Evolutionary conservation across 306 rosid genomes (phyloP), one percentile per base, ranked within the genome.

Genomic region (Luffa acutangula): DNA sequence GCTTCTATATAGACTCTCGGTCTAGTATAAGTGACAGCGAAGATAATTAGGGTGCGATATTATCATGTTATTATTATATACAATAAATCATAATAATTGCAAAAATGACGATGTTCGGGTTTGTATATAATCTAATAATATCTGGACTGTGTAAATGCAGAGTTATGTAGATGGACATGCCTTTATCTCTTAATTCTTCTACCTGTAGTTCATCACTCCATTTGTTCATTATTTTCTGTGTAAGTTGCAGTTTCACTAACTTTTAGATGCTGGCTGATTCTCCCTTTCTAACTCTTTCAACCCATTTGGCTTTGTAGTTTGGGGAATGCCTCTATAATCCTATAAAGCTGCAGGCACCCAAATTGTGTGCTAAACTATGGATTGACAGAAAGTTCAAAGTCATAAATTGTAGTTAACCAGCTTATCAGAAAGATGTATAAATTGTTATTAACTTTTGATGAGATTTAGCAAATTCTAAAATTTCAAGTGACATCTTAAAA

Each of bases 21-120:
- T 85, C 84, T 59, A 78, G 83, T 84, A 82, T 87, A 86, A 93
- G 94, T 45, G 97, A 94, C 45, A 85, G 79, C 8, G 98, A 94
- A 79, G 96, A 94, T 53, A 87, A 84, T 82, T 89, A 88, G 89
- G 82, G 80, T 48, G 39, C 9, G 15, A n/a, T 56, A 2, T 52
- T 15, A 36, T 53, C 48, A 17, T 53, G 78, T 75, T 17, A 69
- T 75, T 17, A 69, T 43, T 42, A 17, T 52, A 31, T 15, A 34
- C 48, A 3, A 39, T 53, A 4, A 15, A 52, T 36, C 43, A 52
- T 36, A 34, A 75, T 53, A 75, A 53, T 53, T 39, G 34, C 4
- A 1, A 17, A 17, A 33, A 75, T 17, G 58, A 49, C 0, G 17
- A 17, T 52, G 63, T 17, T 52, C 3, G 1, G 17, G 42, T 74